Conservation (phyloP, 2,329 filamentous ascomycete genomes). For the Rutstroemia sp. region DNA sequence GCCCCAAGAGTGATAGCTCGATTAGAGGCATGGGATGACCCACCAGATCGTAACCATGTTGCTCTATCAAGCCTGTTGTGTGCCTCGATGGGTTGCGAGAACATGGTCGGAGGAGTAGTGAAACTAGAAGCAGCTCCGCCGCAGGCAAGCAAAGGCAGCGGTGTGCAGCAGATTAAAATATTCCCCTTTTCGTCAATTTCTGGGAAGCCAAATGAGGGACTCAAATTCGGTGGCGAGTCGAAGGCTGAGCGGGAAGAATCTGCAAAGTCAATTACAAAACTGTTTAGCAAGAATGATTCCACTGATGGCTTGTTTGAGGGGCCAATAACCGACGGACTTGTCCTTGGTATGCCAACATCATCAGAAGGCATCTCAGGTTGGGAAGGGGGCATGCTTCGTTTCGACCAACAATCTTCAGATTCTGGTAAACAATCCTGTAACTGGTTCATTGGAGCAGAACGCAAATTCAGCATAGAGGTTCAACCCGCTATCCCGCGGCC, state of each 20-base stretch:
- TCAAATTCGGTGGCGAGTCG: conserved; percentile 84
- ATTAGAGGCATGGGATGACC: conserved; percentile 74
- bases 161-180: conserved; percentile 57
- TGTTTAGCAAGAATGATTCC: conserved; percentile 52
- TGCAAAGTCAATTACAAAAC: conserved; percentile 60
- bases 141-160: conserved; percentile 32
- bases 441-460: conserved; percentile 76
- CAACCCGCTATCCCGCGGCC: conserved; percentile 66
- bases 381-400: conserved; percentile 77
- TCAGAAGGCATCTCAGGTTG: conserved; percentile 53
- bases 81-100: conserved; percentile 60
- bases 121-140: conserved; percentile 74
- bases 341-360: conserved; percentile 54
- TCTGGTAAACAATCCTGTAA: conserved; percentile 41
- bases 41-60: conserved; percentile 72
- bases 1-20: conserved; percentile 68
- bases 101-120: conserved; percentile 77
- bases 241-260: conserved; percentile 76
- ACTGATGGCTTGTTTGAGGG: conserved; percentile 65
- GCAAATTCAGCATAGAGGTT: conserved; percentile 66
- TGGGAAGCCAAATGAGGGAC: conserved; percentile 52
- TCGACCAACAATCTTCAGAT: conserved; percentile 53
- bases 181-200: conserved; percentile 64
- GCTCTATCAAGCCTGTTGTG: conserved; percentile 75
- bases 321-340: conserved; percentile 80